Conservation (phyloP, 2,329 filamentous ascomycete species). For the Cytospora schulzeri region DNA sequence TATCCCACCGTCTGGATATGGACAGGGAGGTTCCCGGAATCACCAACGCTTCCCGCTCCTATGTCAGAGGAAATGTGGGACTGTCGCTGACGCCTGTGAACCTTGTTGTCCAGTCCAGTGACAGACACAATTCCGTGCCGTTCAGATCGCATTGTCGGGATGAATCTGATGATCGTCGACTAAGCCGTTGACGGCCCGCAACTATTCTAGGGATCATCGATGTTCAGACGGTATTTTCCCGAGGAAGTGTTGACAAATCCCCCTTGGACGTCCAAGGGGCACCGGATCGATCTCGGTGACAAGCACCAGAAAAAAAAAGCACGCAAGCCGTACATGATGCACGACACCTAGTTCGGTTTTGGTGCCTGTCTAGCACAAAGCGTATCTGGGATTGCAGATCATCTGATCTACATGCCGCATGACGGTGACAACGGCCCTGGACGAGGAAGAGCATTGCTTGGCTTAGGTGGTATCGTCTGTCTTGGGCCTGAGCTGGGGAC, state of each 20-base stretch:
- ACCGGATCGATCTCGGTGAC: neutral
- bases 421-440: neutral
- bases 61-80: no score
- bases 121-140: no score
- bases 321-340: slow-evolving; percentile 1
- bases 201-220: neutral
- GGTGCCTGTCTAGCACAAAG: neutral
- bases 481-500: neutral
- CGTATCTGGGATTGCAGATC: neutral
- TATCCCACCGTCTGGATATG: neutral
- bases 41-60: no score
- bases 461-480: neutral
- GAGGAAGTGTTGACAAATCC: neutral
- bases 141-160: neutral
- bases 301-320: neutral
- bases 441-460: neutral
- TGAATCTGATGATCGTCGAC: neutral
- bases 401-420: neutral
- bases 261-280: neutral
- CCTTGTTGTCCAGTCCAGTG: no score
- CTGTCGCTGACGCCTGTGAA: no score
- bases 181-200: neutral
- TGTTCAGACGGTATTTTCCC: neutral
- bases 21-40: no score
- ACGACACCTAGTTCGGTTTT: neutral